A percentile compares a stretch with the other conserved stretches of the same genome.
Evolutionary conservation across 345 rosid species (phyloP).

Genomic region (Kernera saxatilis): DNA sequence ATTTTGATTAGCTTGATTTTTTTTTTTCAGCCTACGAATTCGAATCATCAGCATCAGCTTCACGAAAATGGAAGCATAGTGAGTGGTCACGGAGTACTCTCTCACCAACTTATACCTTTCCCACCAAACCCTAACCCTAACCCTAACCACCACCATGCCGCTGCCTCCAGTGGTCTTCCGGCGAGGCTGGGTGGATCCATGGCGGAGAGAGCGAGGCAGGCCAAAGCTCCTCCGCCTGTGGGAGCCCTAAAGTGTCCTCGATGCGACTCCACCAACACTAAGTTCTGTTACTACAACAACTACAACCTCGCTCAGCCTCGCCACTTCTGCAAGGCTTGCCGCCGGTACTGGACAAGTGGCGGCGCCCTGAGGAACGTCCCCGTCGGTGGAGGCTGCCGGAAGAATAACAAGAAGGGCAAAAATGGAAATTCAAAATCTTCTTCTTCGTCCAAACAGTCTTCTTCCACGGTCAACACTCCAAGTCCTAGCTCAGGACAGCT

Average conservation of each 20-base stretch:
- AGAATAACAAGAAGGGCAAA: constrained; percentile 56
- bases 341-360: constrained; percentile 81
- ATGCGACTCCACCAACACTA: constrained; percentile 73
- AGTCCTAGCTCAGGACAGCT: constrained; percentile 37
- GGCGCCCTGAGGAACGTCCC: constrained; percentile 75
- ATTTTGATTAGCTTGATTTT: constrained; percentile 7
- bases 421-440: constrained; percentile 37
- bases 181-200: constrained; percentile 50
- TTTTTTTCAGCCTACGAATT: constrained; percentile 36
- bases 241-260: constrained; percentile 63
- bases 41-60: constrained; percentile 23
- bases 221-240: constrained; percentile 56
- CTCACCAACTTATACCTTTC: constrained; percentile 44
- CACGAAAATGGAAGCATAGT: constrained; percentile 24
- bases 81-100: constrained; percentile 27
- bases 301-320: constrained; percentile 79
- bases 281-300: constrained; percentile 84
- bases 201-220: constrained; percentile 67
- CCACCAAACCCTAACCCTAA: constrained; percentile 36
- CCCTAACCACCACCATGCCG: constrained; percentile 31
- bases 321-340: constrained; percentile 75
- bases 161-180: constrained; percentile 15
- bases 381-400: constrained; percentile 74
- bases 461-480: constrained; percentile 28
- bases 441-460: constrained; percentile 33